Percentiles rank a stretch among this genome's conserved stretches.
phyloP scores from a whole-genome alignment of 2,329 filamentous ascomycete genomes.

The Phialophora tarda region DNA sequence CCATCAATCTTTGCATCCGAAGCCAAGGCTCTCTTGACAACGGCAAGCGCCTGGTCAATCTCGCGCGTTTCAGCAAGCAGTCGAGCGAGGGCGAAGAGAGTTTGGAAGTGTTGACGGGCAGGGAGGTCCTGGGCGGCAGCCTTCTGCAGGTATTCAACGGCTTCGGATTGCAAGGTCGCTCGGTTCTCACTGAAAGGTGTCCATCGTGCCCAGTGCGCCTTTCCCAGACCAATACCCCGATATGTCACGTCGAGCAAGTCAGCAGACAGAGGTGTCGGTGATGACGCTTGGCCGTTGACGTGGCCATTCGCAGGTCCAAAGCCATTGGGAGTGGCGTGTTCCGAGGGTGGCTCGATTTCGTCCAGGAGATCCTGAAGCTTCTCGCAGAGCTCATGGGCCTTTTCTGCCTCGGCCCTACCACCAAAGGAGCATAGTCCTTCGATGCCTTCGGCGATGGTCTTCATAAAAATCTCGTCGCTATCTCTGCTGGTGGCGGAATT shows the following conservation, averaged over 20 bases:
- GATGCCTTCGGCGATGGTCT: conserved; percentile 80
- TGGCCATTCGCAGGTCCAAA: conserved; percentile 24
- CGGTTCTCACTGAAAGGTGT: conserved; percentile 77
- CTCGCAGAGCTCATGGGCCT: conserved; percentile 71
- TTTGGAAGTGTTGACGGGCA: conserved; percentile 71
- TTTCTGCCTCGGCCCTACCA: conserved; percentile 74
- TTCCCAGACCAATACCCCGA: conserved; percentile 80
- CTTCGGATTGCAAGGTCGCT: conserved; percentile 75
- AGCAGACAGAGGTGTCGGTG: conserved; percentile 12
- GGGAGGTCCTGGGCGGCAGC: conserved; percentile 72
- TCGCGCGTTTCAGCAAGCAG: conserved; percentile 88
- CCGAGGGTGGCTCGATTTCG: conserved; percentile 55
- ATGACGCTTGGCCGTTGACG: conserved; percentile 9
- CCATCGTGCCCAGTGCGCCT: conserved; percentile 83
- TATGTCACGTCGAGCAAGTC: conserved; percentile 38
- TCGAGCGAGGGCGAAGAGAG: conserved; percentile 79
- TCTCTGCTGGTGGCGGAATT: conserved; percentile 69
- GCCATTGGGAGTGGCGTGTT: conserved; percentile 35
- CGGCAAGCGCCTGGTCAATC: conserved; percentile 77
- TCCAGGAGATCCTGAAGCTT: conserved; percentile 78
- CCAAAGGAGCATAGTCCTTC: conserved; percentile 83
- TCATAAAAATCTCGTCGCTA: conserved; percentile 74
- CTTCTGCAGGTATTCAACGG: conserved; percentile 75
- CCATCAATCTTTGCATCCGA: conserved; percentile 54
- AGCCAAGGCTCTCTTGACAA: conserved; percentile 76